Evolutionary conservation across 164 flowering plant genomes (phyloP).

Genomic region (Tetrastigma voinierianum): DNA sequence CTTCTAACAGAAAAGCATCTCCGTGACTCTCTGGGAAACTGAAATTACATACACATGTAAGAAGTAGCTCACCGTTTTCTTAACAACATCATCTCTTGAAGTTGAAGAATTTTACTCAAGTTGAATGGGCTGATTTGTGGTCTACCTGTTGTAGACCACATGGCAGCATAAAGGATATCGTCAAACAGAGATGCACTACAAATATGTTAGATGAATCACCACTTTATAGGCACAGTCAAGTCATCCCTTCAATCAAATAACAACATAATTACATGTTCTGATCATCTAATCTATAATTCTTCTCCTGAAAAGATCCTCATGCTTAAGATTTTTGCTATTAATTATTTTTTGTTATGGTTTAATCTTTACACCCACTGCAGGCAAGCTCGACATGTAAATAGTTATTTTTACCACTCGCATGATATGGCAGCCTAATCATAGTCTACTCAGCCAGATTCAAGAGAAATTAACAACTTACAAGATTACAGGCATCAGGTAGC

Average conservation of each 20-base stretch:
- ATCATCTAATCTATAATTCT: background rate
- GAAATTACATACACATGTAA: constrained; percentile 22
- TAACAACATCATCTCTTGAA: background rate
- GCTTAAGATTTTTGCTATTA: background rate
- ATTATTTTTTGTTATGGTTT: background rate
- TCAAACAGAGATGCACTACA: background rate
- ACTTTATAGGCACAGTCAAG: background rate
- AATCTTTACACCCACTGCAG: background rate
- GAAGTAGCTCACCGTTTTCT: background rate
- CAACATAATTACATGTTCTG: background rate
- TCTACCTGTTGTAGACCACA: background rate
- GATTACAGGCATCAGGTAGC: constrained; percentile 66
- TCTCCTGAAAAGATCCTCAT: background rate
- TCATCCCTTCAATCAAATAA: background rate
- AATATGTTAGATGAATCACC: background rate
- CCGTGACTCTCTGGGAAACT: constrained; percentile 84
- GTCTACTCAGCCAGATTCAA: background rate
- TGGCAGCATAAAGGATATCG: background rate
- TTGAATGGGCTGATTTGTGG: background rate
- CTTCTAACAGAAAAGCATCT: constrained; percentile 74
- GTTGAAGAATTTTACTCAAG: too few relatives aligned
- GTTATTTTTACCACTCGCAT: background rate
- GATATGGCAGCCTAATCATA: background rate
- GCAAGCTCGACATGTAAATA: background rate
- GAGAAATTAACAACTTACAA: constrained; percentile 55